phyloP scores from a whole-genome alignment of 2,329 filamentous ascomycete species.

The Taxawa tesnikishii region DNA sequence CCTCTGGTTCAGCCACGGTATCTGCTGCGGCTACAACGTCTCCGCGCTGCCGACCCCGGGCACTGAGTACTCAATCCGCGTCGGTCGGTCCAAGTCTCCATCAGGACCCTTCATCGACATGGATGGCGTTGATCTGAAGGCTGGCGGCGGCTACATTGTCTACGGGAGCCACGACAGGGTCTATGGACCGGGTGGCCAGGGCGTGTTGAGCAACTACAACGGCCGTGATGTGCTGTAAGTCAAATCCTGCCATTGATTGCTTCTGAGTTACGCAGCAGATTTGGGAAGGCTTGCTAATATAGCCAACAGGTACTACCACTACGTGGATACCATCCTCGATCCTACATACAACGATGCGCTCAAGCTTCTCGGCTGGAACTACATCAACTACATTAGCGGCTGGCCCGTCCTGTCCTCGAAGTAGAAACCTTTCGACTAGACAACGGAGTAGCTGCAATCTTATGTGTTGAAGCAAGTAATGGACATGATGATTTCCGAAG shows the following conservation, averaged over 20 bases:
- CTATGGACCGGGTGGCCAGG: slow-evolving; percentile 56
- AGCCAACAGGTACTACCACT: slow-evolving; percentile 5
- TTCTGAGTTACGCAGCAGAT: background rate
- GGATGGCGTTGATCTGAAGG: slow-evolving; percentile 38
- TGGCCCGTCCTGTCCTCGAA: slow-evolving; percentile 4
- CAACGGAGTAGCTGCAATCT: too few relatives aligned
- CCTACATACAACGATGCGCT: slow-evolving; percentile 5
- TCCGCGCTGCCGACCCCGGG: slow-evolving; percentile 38
- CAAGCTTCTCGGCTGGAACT: slow-evolving; percentile 6
- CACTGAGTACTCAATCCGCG: slow-evolving; percentile 52
- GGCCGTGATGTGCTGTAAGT: slow-evolving; percentile 36
- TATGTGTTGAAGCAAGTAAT: too few relatives aligned
- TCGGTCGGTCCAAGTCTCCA: slow-evolving; percentile 43
- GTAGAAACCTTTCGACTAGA: background rate
- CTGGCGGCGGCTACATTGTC: slow-evolving; percentile 48
- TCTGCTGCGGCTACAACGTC: slow-evolving; percentile 47
- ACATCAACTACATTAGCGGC: slow-evolving; percentile 5
- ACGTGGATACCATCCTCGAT: slow-evolving; percentile 4
- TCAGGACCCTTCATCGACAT: slow-evolving; percentile 46
- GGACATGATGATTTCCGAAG: too few relatives aligned
- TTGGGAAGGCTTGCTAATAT: too few relatives aligned
- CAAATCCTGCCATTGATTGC: slow-evolving; percentile 2
- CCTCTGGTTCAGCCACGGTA: slow-evolving; percentile 49
- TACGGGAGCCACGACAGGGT: slow-evolving; percentile 47
- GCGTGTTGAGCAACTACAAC: slow-evolving; percentile 38